Evolutionary conservation across 2,329 filamentous ascomycete species (phyloP), one percentile per base, ranked within the genome.

Genomic region (Cryphonectria japonica): DNA sequence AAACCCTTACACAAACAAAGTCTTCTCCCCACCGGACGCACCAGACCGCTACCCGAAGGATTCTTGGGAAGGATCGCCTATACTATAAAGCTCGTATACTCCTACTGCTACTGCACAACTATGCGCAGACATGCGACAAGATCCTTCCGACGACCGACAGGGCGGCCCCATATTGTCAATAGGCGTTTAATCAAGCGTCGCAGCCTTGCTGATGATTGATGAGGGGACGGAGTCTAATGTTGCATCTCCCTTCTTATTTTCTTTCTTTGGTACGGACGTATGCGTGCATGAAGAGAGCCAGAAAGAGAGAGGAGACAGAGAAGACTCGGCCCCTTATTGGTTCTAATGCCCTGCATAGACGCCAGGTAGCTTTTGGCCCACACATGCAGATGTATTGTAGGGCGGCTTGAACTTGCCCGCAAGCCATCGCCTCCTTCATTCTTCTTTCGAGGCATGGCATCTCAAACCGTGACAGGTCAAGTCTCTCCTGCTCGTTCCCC

Each of bases 351-450:
- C 11, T 34, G 60, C 41, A 39, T 37, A 57, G 22, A 68, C 59
- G 54, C 66, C 43, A 66, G 66, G 50, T 54, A 50, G 7, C 2
- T n/a, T 9, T 2, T 50, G 59, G 52, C 41, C 54, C 43, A 60
- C 26, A 26, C 63, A 64, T 71, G 70, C 70, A 71, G 54, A 63
- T 57, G 60, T 8, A 11, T 7, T 50, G 46, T n/a, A n/a, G 22
- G 22, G 46, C 7, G 16, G 46, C 46, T 22, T 22, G 43, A 50
- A 9, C 19, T 50, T 70, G 71, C 69, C 68, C 68, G 71, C 71
- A 70, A 57, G 32, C 57, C 68, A 37, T 59, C 68, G 68, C 66
- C 71, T 67, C 54, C 59, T 50, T 68, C 54, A 16, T 68, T 64
- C 46, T 63, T 63, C 57, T 62, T 11, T 50, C 46, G 46, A 50